phyloP scores from a whole-genome alignment of 441 rosid genomes.

The Omphalea diandra region DNA sequence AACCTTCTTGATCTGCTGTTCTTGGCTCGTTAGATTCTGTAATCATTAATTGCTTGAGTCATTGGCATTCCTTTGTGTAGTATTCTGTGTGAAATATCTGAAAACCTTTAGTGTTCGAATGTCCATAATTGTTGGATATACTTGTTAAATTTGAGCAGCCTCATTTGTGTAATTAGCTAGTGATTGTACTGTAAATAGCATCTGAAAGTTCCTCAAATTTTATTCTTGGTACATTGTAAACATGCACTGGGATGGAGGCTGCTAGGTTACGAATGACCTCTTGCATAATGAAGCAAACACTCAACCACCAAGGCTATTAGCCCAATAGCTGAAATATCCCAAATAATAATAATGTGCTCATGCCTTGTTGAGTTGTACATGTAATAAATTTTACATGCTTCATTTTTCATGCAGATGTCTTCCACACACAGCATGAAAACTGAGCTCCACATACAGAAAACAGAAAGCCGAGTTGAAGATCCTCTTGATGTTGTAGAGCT shows the following conservation, averaged over 20 bases:
- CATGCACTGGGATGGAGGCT: too few relatives aligned
- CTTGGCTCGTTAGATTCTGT: too few relatives aligned
- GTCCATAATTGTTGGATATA: not conserved
- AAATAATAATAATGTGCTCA: too few relatives aligned
- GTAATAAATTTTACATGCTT: not conserved
- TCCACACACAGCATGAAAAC: constrained; percentile 25
- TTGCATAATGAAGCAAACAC: too few relatives aligned
- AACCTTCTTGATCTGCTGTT: too few relatives aligned
- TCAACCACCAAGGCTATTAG: too few relatives aligned
- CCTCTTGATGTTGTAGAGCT: constrained; percentile 28
- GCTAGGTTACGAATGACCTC: too few relatives aligned
- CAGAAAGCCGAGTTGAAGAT: constrained; percentile 28
- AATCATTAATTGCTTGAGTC: not conserved
- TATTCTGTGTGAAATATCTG: not conserved
- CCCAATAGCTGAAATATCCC: too few relatives aligned
- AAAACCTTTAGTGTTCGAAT: not conserved
- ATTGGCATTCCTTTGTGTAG: not conserved
- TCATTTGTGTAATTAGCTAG: not conserved
- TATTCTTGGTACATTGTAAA: too few relatives aligned
- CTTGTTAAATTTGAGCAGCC: not conserved
- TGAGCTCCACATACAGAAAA: constrained; percentile 24
- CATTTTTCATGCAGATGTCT: constrained; percentile 39
- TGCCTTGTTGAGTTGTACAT: too few relatives aligned
- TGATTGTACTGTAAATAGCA: not conserved
- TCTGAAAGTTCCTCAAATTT: too few relatives aligned